These are phyloP conservation scores for Clathrus columnatus DNA, from an alignment of 768 basidiomycete genomes.

Conservation along the genomic window DNA sequence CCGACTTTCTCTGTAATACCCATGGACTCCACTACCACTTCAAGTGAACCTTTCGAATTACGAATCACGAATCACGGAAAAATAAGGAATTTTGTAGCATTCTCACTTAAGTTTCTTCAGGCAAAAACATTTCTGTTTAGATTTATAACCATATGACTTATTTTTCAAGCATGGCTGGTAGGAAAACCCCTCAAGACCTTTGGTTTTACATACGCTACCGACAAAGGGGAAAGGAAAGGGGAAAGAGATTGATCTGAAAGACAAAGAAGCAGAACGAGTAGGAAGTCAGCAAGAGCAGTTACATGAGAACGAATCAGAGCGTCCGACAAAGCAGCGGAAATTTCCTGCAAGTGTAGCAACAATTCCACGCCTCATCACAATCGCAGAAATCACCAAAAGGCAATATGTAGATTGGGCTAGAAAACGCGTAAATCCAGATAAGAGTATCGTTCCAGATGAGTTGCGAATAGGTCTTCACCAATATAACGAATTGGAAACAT, in stretches of 20 bases:
- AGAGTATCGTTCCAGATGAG: conserved; percentile 6
- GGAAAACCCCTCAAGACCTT: conserved; percentile 39
- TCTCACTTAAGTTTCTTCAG: conserved; percentile 45
- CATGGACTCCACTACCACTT: not conserved
- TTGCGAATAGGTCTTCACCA: conserved; percentile 59
- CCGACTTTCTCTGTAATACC: too few species aligned
- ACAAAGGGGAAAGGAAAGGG: not conserved
- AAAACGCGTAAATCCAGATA: conserved; percentile 1
- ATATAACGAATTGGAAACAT: conserved; percentile 60
- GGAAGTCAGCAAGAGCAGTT: not conserved
- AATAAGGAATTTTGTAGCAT: conserved; percentile 42
- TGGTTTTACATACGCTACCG: conserved; percentile 56
- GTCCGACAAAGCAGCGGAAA: conserved; percentile 4
- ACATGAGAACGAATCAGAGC: conserved; percentile 1
- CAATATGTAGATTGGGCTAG: conserved; percentile 42
- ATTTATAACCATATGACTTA: not conserved
- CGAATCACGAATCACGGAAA: conserved; percentile 52
- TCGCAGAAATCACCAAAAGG: conserved; percentile 79
- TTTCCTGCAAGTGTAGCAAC: conserved; percentile 20
- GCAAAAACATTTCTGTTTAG: conserved; percentile 20
- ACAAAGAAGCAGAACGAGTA: not conserved
- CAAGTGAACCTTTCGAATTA: conserved; percentile 25
- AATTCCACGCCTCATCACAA: conserved; percentile 61
- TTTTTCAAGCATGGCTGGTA: conserved; percentile 16
- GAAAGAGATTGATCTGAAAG: conserved; percentile 7